phyloP scores from a whole-genome alignment of 768 basidiomycete species.

The Cyclocybe aegerita region DNA sequence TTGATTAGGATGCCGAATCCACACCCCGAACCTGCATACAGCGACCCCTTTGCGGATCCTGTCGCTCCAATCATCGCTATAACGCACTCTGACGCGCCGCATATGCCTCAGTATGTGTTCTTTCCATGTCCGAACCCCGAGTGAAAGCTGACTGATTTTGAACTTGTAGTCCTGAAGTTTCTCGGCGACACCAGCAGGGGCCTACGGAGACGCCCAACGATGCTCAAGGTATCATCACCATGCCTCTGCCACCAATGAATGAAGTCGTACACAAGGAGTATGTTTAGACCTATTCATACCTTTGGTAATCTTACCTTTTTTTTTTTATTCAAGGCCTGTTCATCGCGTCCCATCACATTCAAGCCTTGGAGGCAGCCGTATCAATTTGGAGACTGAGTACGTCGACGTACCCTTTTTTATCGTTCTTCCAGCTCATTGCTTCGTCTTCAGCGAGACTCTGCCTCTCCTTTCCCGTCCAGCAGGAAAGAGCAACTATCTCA shows the following conservation, averaged over 20 bases:
- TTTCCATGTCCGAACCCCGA: background rate
- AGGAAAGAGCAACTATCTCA: constrained; percentile 5
- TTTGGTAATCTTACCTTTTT: background rate
- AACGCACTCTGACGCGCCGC: constrained; percentile 12
- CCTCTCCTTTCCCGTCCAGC: constrained; percentile 19
- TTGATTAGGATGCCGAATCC: constrained; percentile 18
- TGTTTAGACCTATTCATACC: background rate
- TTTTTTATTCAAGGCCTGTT: constrained; percentile 14
- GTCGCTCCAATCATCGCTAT: constrained; percentile 23
- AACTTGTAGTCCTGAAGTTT: constrained; percentile 16
- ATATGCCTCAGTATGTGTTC: constrained; percentile 32
- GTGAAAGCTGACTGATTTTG: background rate
- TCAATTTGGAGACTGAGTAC: constrained; percentile 28
- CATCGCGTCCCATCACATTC: constrained; percentile 20
- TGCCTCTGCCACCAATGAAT: constrained; percentile 43
- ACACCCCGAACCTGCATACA: constrained; percentile 12
- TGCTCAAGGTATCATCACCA: constrained; percentile 26
- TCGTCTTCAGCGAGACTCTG: constrained; percentile 20
- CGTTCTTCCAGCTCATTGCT: too few relatives aligned
- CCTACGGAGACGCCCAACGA: constrained; percentile 22
- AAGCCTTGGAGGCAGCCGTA: constrained; percentile 11
- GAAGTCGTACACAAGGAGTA: constrained; percentile 36
- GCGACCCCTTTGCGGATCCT: constrained; percentile 35
- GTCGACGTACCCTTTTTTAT: constrained; percentile 7
- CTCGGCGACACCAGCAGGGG: constrained; percentile 16